A percentile compares a stretch with the other conserved stretches of the same genome.
Conservation (phyloP, 768 basidiomycete species). For the Tubosaeta sp. region DNA sequence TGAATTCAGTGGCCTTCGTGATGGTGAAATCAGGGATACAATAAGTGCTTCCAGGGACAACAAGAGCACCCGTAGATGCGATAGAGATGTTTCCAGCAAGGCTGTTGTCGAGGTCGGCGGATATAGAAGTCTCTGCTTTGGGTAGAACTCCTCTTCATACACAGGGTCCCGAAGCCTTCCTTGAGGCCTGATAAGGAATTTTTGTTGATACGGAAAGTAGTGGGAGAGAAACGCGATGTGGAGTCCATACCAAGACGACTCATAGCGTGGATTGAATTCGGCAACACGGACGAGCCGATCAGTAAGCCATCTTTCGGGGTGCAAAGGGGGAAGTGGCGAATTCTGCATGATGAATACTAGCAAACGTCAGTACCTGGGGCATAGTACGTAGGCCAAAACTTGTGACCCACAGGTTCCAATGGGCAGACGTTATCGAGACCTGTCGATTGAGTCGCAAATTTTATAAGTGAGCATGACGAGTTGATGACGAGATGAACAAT, state of each 20-base stretch:
- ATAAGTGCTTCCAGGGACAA: not conserved
- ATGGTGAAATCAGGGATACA: not conserved
- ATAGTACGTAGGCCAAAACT: not conserved
- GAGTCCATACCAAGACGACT: not conserved
- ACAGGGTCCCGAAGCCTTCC: not conserved
- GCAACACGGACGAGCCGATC: not conserved
- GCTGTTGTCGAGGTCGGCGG: not conserved
- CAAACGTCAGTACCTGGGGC: not conserved
- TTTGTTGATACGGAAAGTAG: not conserved
- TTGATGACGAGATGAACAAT: no score
- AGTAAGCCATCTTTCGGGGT: not conserved
- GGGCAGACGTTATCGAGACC: no score
- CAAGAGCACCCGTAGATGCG: not conserved
- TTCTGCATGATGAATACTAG: not conserved
- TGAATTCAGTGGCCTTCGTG: not conserved
- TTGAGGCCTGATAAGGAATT: not conserved
- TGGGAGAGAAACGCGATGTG: not conserved
- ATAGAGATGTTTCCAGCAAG: not conserved
- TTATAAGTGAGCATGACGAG: no score
- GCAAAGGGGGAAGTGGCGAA: not conserved
- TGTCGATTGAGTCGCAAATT: no score
- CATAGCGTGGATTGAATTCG: not conserved
- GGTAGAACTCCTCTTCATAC: not conserved
- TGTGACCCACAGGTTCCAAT: not conserved
- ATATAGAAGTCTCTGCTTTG: not conserved